Base-by-base conservation (phyloP, 2,329 filamentous ascomycete species). In the Zymoseptoria crescenta region DNA sequence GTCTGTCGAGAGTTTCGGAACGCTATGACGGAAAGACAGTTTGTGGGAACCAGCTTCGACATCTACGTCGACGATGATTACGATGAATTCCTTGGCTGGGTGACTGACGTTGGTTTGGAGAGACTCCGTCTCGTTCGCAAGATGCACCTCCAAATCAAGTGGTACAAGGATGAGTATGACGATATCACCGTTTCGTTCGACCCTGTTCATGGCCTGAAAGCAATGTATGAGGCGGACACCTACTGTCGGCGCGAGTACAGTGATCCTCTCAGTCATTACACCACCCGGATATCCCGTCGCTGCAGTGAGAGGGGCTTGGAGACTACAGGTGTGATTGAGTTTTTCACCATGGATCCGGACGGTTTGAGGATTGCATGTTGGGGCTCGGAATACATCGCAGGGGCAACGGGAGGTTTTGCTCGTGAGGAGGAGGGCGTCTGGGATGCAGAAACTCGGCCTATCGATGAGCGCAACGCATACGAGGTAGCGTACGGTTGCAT, bases 261-360 rank as follows among this genome's bases (percentile, higher is more conserved):
- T 20, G 24, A n/a, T 13, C 5, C 49, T 24, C 13, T 28, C 24
- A 45, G 16, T 45, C 16, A 45, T 10, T 45, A 45, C 13, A 16
- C 35, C 16, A 45, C 10, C 13, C 16, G 35, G 35, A 45, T 45
- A 3, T 45, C 35, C 5, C 16, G n/a, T n/a, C 13, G 35, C 16
- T 45, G 35, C 21, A 5, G 9, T 16, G 53, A 56, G 19, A 54
- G 45, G 48, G 8, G 54, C n/a, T 56, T 29, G 57, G 24, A 41
- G 6, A 53, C 53, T 24, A 52, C 48, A n/a, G 57, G 57, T 21
- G 49, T 56, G 10, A 52, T 59, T n/a, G 57, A 59, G 20, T 56
- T 28, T 20, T 52, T 59, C 4, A 9, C 16, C 0, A 2, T 24
- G 7, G 48, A 59, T 4, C 53, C 29, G 4, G 16, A 45, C 5